A percentile compares a stretch with the other conserved stretches of the same genome.
Conservation (phyloP, 176 grass and related monocot species). For the Eragrostis curvula region DNA sequence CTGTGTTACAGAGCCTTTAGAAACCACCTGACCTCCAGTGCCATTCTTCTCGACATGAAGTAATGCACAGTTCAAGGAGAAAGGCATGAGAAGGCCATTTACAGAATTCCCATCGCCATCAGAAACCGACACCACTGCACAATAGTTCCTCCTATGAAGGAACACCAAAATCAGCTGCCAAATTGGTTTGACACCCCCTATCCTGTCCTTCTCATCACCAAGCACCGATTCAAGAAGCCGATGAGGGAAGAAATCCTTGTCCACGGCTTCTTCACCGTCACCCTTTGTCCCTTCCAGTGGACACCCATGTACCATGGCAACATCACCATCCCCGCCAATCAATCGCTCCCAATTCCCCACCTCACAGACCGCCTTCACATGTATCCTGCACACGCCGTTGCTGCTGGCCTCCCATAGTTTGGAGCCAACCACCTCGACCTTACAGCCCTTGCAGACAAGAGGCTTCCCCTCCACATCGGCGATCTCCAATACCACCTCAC, state of each 20-base stretch:
- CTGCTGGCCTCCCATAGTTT: neutral
- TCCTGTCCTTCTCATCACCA: slow-evolving; percentile 41
- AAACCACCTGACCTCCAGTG: slow-evolving; percentile 25
- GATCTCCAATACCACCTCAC: slow-evolving; percentile 62
- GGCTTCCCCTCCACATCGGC: slow-evolving; percentile 60
- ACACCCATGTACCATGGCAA: slow-evolving; percentile 57
- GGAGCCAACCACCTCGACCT: slow-evolving; percentile 46
- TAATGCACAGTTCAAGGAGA: slow-evolving; percentile 70
- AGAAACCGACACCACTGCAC: slow-evolving; percentile 60
- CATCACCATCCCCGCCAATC: slow-evolving; percentile 36
- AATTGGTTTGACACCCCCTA: slow-evolving; percentile 61
- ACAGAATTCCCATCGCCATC: slow-evolving; percentile 50
- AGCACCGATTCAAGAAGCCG: slow-evolving; percentile 62
- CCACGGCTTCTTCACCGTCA: slow-evolving; percentile 30
- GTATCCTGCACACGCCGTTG: slow-evolving; percentile 48
- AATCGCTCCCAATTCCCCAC: slow-evolving; percentile 39
- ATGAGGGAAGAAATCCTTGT: slow-evolving; percentile 66
- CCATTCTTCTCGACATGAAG: slow-evolving; percentile 59
- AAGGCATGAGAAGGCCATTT: slow-evolving; percentile 75
- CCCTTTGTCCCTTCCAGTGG: slow-evolving; percentile 37
- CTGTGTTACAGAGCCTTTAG: slow-evolving; percentile 3
- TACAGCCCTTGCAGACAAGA: slow-evolving; percentile 63
- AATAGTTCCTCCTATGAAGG: slow-evolving; percentile 60
- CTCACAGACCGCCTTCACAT: slow-evolving; percentile 62
- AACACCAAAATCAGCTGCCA: slow-evolving; percentile 96